A percentile compares a stretch with the other conserved stretches of the same genome.
Evolutionary conservation across 441 rosid species (phyloP).

Genomic region (Codiaeum variegatum): DNA sequence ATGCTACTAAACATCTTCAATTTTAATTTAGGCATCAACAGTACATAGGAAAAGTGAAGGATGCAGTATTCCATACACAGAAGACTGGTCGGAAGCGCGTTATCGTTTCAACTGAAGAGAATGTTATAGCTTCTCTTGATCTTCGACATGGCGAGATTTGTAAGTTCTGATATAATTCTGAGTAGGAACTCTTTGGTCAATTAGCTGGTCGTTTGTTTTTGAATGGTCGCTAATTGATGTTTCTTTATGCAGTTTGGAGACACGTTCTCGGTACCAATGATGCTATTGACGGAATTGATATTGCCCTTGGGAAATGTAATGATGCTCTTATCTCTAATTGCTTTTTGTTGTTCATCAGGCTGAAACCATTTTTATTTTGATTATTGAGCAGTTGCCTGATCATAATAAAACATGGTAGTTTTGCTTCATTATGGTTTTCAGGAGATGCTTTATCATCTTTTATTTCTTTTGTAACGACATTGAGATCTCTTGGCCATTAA

Average conservation of each 20-base stretch:
- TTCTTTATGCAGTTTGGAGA: conserved; percentile 77
- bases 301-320: conserved; percentile 87
- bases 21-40: conserved; percentile 64
- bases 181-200: background rate
- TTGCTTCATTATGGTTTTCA: background rate
- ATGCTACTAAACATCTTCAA: background rate
- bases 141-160: conserved; percentile 93
- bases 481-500: background rate
- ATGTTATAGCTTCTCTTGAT: conserved; percentile 90
- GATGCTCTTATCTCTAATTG: background rate
- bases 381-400: background rate
- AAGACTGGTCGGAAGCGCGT: conserved; percentile 97
- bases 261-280: conserved; percentile 78
- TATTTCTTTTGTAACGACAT: background rate
- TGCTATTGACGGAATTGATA: conserved; percentile 64
- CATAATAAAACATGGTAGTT: background rate
- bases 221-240: background rate
- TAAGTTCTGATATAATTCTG: conserved; percentile 28
- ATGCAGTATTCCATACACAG: conserved; percentile 96
- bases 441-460: background rate
- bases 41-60: conserved; percentile 91
- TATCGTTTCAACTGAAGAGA: conserved; percentile 89
- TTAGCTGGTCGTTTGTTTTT: background rate
- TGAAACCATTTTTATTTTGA: background rate
- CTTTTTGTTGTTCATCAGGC: background rate